Percentiles rank a stretch among this genome's conserved stretches.
phyloP scores from a whole-genome alignment of 2,329 filamentous ascomycete genomes.

The Colletotrichum tropicicola region DNA sequence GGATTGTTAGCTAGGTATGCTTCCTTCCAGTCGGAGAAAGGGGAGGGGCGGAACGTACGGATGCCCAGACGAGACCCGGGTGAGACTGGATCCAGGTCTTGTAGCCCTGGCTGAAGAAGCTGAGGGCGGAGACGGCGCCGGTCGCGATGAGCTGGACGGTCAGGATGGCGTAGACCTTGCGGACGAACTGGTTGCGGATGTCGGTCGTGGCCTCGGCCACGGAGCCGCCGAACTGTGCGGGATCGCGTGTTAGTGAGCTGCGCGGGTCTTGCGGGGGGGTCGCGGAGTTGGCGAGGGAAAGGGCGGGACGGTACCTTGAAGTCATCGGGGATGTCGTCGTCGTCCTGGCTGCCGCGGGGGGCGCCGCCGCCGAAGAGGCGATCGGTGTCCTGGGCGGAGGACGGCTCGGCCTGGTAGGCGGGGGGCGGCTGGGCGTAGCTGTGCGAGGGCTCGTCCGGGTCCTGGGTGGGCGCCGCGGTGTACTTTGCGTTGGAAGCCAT shows the following conservation, averaged over 20 bases:
- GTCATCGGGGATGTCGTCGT: conserved; percentile 87
- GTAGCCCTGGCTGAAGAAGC: conserved; percentile 85
- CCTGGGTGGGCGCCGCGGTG: conserved; percentile 82
- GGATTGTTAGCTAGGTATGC: conserved; percentile 30
- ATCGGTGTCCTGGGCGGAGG: conserved; percentile 60
- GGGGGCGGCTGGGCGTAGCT: conserved; percentile 81
- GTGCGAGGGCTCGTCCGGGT: conserved; percentile 77
- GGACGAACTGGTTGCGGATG: conserved; percentile 95
- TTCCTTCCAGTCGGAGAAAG: background rate
- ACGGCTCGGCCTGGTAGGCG: conserved; percentile 68
- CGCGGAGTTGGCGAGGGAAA: background rate
- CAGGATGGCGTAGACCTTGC: conserved; percentile 98
- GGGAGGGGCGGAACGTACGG: conserved; percentile 56
- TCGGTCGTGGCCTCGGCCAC: conserved; percentile 94
- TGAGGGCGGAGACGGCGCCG: conserved; percentile 80
- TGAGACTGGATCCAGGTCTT: conserved; percentile 88
- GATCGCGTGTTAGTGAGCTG: conserved; percentile 24
- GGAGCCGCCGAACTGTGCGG: conserved; percentile 84
- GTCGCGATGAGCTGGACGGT: conserved; percentile 94
- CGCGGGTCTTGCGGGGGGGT: background rate
- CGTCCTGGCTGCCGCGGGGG: conserved; percentile 81
- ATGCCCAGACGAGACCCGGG: conserved; percentile 85
- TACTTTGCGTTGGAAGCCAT: conserved; percentile 88
- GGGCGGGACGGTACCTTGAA: conserved; percentile 75
- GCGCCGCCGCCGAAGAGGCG: conserved; percentile 72